These are phyloP conservation scores for Vachellia collinsii DNA, from an alignment of 306 rosid genomes.

Conservation along the genomic window DNA sequence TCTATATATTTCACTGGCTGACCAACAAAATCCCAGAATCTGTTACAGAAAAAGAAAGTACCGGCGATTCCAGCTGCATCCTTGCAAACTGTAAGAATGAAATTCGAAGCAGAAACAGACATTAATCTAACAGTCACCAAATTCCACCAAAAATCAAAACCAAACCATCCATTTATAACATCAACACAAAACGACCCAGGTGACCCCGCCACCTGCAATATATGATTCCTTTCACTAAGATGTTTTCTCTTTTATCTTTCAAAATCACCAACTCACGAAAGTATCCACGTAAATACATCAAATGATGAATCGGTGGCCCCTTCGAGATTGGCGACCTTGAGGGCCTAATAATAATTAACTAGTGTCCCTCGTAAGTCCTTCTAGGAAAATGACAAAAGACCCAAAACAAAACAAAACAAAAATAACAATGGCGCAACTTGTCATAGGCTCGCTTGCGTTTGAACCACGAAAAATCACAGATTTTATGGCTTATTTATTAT, in stretches of 20 bases:
- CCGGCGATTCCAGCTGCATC: slow-evolving; percentile 92
- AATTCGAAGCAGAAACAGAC: slow-evolving; percentile 42
- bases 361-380: neutral
- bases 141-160: slow-evolving; percentile 20
- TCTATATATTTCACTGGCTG: neutral
- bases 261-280: neutral
- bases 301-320: neutral
- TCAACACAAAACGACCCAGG: neutral
- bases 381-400: neutral
- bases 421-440: neutral
- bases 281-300: neutral
- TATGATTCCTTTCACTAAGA: neutral
- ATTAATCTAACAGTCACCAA: slow-evolving; percentile 39
- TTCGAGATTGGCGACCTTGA: no score
- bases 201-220: neutral
- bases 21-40: slow-evolving; percentile 9
- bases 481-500: no score
- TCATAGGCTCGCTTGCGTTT: neutral
- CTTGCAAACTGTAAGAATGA: slow-evolving; percentile 46
- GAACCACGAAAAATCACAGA: no score
- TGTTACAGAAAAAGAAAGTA: slow-evolving; percentile 30
- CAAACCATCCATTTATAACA: neutral
- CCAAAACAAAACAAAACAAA: neutral
- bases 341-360: neutral
- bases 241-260: neutral